Evolutionary conservation across 2,329 filamentous ascomycete species (phyloP).

Genomic region (Parastagonospora nodorum): DNA sequence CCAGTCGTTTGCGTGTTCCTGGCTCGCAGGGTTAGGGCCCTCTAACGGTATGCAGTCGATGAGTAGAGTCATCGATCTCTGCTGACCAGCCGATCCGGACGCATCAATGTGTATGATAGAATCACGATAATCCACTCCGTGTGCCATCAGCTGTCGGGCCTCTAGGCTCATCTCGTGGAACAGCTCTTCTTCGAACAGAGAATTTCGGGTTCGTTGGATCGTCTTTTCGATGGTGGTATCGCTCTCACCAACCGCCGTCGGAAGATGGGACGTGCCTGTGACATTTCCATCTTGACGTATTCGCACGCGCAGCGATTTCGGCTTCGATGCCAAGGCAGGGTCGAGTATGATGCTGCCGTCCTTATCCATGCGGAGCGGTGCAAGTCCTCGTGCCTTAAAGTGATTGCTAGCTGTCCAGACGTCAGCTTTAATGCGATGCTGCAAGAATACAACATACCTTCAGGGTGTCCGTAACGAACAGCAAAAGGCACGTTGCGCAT

Average conservation of each 20-base stretch:
- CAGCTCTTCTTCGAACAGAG: conserved; percentile 81
- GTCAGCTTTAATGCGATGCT: conserved; percentile 4
- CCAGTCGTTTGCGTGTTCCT: conserved; percentile 41
- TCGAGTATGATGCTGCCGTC: conserved; percentile 80
- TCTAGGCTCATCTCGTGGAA: conserved; percentile 90
- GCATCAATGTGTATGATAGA: conserved; percentile 44
- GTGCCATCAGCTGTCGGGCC: conserved; percentile 71
- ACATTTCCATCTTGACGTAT: conserved; percentile 63
- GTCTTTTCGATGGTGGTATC: conserved; percentile 68
- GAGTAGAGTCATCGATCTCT: conserved; percentile 62
- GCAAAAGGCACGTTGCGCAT: conserved; percentile 76
- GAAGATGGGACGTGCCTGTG: conserved; percentile 60
- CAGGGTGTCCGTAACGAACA: conserved; percentile 87
- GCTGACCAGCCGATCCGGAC: conserved; percentile 15
- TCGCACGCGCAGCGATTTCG: conserved; percentile 69
- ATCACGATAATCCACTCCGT: conserved; percentile 69
- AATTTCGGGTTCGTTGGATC: conserved; percentile 77
- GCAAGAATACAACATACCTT: conserved; percentile 56
- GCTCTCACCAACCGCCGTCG: conserved; percentile 24
- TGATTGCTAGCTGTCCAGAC: conserved; percentile 54
- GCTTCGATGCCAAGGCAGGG: conserved; percentile 60
- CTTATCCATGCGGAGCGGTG: conserved; percentile 73
- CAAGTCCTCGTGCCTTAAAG: conserved; percentile 75
- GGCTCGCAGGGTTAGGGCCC: conserved; percentile 42
- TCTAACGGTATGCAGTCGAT: conserved; percentile 70